Conservation (phyloP, 225 moss, liverwort and hornwort species). For the Polytrichum formosum region DNA sequence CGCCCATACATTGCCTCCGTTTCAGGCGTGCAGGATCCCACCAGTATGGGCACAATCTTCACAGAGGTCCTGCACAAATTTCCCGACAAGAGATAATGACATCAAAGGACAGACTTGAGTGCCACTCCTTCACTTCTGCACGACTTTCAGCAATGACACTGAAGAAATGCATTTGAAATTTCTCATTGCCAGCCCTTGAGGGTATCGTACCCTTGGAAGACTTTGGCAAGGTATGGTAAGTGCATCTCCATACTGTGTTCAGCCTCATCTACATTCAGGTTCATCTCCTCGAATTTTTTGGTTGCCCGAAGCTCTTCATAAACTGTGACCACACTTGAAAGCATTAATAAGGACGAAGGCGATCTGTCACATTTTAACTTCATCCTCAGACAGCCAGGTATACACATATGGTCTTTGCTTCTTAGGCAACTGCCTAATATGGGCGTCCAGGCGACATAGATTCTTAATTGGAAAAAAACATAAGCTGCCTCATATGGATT, state of each 20-base stretch:
- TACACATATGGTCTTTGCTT: too few species aligned
- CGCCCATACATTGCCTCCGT: slow-evolving; percentile 73
- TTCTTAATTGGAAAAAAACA: too few species aligned
- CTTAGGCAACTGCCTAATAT: too few species aligned
- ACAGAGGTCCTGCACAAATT: slow-evolving; percentile 55
- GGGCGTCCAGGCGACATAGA: too few species aligned
- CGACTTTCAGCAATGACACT: too few species aligned
- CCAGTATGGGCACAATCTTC: slow-evolving; percentile 89
- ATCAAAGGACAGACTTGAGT: background rate
- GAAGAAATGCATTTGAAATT: background rate
- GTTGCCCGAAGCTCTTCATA: slow-evolving; percentile 85
- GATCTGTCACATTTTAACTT: background rate
- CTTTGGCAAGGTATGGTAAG: slow-evolving; percentile 85
- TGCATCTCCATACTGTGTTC: slow-evolving; percentile 99
- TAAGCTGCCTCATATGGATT: too few species aligned
- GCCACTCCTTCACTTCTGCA: background rate
- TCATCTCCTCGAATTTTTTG: slow-evolving; percentile 86
- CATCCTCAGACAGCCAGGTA: background rate
- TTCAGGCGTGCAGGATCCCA: slow-evolving; percentile 73
- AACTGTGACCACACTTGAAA: slow-evolving; percentile 49
- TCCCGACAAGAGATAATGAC: background rate
- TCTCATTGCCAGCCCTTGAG: background rate
- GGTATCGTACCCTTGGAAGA: slow-evolving; percentile 66
- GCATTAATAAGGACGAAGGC: background rate
- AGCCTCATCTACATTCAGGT: slow-evolving; percentile 81